A percentile compares a stretch with the other conserved stretches of the same genome.
phyloP scores from a whole-genome alignment of 257 asterid genomes.

The Misopates orontium region DNA sequence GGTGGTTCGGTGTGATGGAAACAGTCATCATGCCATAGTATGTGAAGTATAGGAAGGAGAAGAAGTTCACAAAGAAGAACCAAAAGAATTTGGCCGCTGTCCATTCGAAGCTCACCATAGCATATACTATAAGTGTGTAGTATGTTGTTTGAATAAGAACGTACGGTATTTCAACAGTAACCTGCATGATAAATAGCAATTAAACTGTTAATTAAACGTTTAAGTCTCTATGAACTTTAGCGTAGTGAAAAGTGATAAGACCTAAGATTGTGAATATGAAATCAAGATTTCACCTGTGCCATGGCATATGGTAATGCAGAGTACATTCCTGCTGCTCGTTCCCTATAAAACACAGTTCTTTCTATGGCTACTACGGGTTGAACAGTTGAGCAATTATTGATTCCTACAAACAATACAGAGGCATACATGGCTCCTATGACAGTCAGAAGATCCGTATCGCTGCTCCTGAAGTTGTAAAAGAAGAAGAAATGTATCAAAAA shows the following conservation, averaged over 20 bases:
- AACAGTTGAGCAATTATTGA: conserved; percentile 71
- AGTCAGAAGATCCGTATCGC: conserved; percentile 56
- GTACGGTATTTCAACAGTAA: conserved; percentile 51
- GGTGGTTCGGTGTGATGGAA: conserved; percentile 55
- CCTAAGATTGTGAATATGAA: background rate
- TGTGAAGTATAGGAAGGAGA: conserved; percentile 56
- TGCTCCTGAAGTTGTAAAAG: conserved; percentile 49
- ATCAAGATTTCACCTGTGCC: conserved; percentile 54
- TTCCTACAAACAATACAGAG: conserved; percentile 68
- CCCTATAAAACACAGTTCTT: conserved; percentile 72
- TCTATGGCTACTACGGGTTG: conserved; percentile 76
- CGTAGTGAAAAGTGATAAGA: too few species aligned
- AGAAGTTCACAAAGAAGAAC: conserved; percentile 57
- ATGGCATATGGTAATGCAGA: conserved; percentile 83
- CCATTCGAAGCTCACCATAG: conserved; percentile 60
- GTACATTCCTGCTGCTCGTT: conserved; percentile 84
- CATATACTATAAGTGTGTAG: conserved; percentile 50
- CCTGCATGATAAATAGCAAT: conserved; percentile 35
- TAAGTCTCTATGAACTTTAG: too few species aligned
- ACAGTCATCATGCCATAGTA: conserved; percentile 70
- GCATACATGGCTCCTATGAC: conserved; percentile 79
- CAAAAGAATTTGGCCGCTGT: conserved; percentile 47
- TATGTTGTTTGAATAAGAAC: conserved; percentile 46
- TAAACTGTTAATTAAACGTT: too few species aligned
- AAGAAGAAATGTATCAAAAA: conserved; percentile 21